Conservation (phyloP, 805 yeast species). For the Monosporozyma aerobia region DNA sequence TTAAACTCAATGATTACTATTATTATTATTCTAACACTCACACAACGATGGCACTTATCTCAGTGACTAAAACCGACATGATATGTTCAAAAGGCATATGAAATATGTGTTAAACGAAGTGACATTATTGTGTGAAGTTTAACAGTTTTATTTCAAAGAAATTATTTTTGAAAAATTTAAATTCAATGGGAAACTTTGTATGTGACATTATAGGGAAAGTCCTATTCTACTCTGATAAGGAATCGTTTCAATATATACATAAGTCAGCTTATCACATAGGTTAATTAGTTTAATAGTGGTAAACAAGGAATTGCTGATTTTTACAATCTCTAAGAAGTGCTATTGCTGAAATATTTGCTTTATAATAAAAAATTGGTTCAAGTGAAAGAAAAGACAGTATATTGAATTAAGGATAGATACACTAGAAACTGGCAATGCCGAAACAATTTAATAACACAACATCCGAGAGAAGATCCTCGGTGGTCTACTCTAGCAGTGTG, state of each 20-base stretch:
- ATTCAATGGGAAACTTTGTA: background rate
- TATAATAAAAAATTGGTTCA: too few relatives aligned
- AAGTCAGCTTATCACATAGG: background rate
- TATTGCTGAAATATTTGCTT: too few relatives aligned
- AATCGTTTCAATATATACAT: background rate
- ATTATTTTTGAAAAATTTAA: background rate
- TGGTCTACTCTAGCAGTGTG: conserved; percentile 26
- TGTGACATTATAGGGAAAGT: background rate
- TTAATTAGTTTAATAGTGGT: background rate
- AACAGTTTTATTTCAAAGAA: background rate
- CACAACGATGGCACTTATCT: background rate
- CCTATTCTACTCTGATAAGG: background rate
- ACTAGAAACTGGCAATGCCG: conserved; percentile 4
- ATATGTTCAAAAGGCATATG: background rate
- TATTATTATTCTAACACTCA: background rate
- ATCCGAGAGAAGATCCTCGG: conserved; percentile 24
- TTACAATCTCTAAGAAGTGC: too few relatives aligned
- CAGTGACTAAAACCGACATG: background rate
- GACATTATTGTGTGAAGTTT: background rate
- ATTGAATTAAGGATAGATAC: background rate
- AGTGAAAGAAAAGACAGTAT: too few relatives aligned
- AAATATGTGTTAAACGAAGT: background rate
- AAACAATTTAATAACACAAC: conserved; percentile 24
- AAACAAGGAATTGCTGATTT: too few relatives aligned
- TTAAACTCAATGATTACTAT: background rate